Evolutionary conservation across 257 asterid genomes (phyloP).

Genomic region (Fraxinus cuspidata): DNA sequence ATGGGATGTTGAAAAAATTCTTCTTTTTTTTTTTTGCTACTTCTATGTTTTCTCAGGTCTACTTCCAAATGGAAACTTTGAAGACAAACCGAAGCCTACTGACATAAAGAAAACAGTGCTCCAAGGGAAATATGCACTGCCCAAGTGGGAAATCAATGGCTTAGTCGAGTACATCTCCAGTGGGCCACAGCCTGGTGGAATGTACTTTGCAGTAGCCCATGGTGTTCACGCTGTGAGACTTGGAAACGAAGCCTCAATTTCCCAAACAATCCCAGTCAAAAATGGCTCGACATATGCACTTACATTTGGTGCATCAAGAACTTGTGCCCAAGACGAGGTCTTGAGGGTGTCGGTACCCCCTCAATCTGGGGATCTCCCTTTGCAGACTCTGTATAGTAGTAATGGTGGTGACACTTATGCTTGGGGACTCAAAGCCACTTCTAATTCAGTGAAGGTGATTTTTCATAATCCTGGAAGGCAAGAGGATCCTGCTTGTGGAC

Average conservation of each 20-base stretch:
- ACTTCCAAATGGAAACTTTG: constrained; percentile 82
- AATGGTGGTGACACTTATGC: constrained; percentile 80
- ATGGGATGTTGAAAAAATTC: neutral
- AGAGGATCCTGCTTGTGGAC: constrained; percentile 93
- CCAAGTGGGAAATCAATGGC: constrained; percentile 82
- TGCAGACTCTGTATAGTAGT: constrained; percentile 80
- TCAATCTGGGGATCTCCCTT: constrained; percentile 71
- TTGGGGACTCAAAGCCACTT: constrained; percentile 69
- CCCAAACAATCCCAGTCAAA: constrained; percentile 62
- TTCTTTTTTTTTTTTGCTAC: too few relatives aligned
- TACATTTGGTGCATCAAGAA: constrained; percentile 85
- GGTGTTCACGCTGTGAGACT: constrained; percentile 90
- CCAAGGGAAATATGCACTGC: constrained; percentile 56
- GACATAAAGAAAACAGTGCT: constrained; percentile 61
- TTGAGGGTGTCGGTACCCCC: constrained; percentile 65
- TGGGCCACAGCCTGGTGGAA: constrained; percentile 94
- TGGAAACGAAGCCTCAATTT: constrained; percentile 79
- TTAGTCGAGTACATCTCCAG: constrained; percentile 79
- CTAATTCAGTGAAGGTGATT: constrained; percentile 46
- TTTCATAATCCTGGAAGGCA: constrained; percentile 77
- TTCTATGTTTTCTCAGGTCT: constrained; percentile 45
- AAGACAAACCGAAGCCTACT: constrained; percentile 56
- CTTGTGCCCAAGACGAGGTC: constrained; percentile 87
- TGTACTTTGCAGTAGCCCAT: constrained; percentile 81
- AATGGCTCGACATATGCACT: constrained; percentile 76